Conservation (phyloP, 1,139 yeast genomes). For the Debaryomycetaceae sp. region DNA sequence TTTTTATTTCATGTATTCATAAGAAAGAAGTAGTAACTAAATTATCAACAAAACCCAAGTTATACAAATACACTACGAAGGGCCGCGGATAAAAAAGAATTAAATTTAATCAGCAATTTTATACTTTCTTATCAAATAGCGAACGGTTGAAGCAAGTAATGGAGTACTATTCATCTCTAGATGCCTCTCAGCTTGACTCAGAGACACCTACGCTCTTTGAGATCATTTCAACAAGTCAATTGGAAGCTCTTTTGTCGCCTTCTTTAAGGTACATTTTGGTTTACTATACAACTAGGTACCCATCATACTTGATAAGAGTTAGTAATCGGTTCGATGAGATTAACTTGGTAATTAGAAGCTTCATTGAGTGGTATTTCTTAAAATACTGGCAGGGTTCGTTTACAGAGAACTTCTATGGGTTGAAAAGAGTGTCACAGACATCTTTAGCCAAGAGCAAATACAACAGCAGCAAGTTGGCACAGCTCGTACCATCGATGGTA, state of each 20-base stretch:
- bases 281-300: conserved; percentile 77
- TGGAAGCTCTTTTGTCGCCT: conserved; percentile 76
- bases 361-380: conserved; percentile 73
- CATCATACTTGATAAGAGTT: conserved; percentile 59
- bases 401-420: conserved; percentile 89
- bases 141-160: conserved; percentile 24
- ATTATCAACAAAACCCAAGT: background rate
- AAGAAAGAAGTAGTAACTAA: background rate
- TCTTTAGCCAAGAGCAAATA: conserved; percentile 31
- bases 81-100: background rate
- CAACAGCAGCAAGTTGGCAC: conserved; percentile 34
- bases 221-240: conserved; percentile 74
- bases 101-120: background rate
- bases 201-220: conserved; percentile 82
- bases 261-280: conserved; percentile 77
- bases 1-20: no score
- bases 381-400: conserved; percentile 80
- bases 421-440: conserved; percentile 58
- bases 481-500: conserved; percentile 46
- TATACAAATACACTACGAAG: conserved; percentile 1
- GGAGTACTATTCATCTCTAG: conserved; percentile 82
- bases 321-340: conserved; percentile 78
- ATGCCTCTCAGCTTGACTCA: conserved; percentile 71
- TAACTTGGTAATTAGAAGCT: conserved; percentile 56
- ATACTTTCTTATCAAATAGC: background rate